A percentile compares a stretch with the other conserved stretches of the same genome.
Conservation (phyloP, 1,284 basidiomycete species). For the Crucibulum cyathiforme region DNA sequence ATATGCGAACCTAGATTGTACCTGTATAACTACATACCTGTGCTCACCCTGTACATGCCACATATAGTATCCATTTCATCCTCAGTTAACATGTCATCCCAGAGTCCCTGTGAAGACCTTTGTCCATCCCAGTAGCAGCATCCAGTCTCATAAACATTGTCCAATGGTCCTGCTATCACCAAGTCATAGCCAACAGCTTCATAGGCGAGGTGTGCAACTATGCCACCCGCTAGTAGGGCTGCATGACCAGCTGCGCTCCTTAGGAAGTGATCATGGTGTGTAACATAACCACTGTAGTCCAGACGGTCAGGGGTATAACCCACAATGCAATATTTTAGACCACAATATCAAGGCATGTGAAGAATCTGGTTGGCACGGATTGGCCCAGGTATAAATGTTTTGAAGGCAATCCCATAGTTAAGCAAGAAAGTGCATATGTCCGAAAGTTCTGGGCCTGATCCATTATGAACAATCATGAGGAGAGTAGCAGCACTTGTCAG, state of each 20-base stretch:
- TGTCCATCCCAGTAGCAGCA: neutral
- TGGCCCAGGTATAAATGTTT: neutral
- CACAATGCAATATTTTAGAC: neutral
- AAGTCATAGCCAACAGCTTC: neutral
- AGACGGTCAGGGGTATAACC: neutral
- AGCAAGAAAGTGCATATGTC: neutral
- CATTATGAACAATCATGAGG: neutral
- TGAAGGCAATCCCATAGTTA: neutral
- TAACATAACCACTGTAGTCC: neutral
- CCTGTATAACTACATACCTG: neutral
- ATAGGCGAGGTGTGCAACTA: neutral
- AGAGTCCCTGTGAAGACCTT: neutral
- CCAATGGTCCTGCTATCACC: neutral
- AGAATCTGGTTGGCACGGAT: neutral
- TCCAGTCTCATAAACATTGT: neutral
- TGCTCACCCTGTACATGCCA: neutral
- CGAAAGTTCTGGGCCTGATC: neutral
- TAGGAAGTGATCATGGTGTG: neutral
- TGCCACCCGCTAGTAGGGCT: neutral
- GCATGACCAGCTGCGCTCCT: neutral
- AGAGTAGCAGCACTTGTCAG: neutral
- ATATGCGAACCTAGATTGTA: neutral
- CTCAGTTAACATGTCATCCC: neutral
- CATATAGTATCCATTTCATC: neutral
- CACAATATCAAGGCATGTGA: neutral